Base-by-base conservation (phyloP, 2,329 filamentous ascomycete species). In the Chrysoporthe austroafricana region DNA sequence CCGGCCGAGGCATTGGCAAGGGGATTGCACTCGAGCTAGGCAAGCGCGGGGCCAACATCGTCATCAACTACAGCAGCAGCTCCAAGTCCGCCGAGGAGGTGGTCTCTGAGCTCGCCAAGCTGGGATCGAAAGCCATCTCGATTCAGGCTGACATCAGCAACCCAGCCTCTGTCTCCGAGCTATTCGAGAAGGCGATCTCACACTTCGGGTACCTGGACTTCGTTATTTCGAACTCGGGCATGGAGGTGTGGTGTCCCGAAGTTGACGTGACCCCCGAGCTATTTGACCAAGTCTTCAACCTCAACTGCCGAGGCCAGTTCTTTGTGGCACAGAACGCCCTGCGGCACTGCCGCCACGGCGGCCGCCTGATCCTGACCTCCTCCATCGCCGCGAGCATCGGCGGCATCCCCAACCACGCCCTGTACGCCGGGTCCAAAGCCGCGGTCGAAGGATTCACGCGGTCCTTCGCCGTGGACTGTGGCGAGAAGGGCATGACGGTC, bases 291-390 rank as follows among this genome's bases (percentile, higher is more conserved):
- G 88, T 91, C 72, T 91, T 92, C 81, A 87, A 88, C 81, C 82
- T 92, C 74, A 92, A 92, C 81, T 84, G 87, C 69, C 84, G 88
- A 52, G 90, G 88, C 59, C 89, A 93, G 79, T 93, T 93, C 83
- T 93, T 93, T 77, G 90, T 93, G 63, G 91, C 90, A 26, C 90
- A 92, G 80, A 88, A 91, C 67, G 91, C 87, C 7, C 90, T 91
- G 79, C 90, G 90, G 80, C 82, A 92, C 79, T 85, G 92, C 71
- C 84, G 89, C 75, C 82, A 86, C 57, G 89, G 91, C 67, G 91
- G 91, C 43, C 85, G 91, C 58, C 86, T 94, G 73, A 87, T 93
- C 73, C 83, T 93, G 66, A 93, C 91, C 82, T 89, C 85, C 46
- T 91, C 88, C 56, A 91, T 92, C 73, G 90, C 89, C 18, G 79